Base-by-base conservation (phyloP, 2,329 filamentous ascomycete genomes). In the Calonectria hawksworthii region DNA sequence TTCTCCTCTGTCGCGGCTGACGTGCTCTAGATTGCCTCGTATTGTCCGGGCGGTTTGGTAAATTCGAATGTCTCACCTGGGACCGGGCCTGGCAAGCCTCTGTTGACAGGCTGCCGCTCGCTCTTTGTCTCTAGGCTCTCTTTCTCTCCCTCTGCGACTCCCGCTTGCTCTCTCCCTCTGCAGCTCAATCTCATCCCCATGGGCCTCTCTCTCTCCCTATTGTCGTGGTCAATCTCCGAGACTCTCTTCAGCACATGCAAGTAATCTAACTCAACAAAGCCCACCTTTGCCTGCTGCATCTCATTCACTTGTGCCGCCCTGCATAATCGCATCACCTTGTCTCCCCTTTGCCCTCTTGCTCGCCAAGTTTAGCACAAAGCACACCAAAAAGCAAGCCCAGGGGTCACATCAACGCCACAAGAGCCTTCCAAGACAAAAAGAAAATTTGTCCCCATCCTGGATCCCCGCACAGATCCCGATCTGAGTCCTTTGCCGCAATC, bases 391-490 rank as follows among this genome's bases (percentile, higher is more conserved):
- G 70, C 67, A 73, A 71, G 66, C 41, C 41, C 54, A 28, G 54
- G 54, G 54, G 54, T 59, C 13, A 38, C 32, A 21, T 59, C 64
- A 52, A 50, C 64, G 44, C 64, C 30, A 26, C 28, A 26, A n/a
- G 41, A 52, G 41, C 54, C 32, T 26, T 34, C 41, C 54, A 70
- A 70, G 68, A 70, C 68, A 70, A 56, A 59, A 59, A 38, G 32
- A 59, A 59, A 59, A 34, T 59, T 59, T 66, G 30, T 30, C 34
- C 50, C 34, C 36, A 38, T 34, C 54, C 54, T 34, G 32, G 32
- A 41, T 23, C 38, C 47, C 56, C 47, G 47, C 70, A 68, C 32
- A 76, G 61, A 78, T 76, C 54, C 76, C 70, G 68, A 75, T 75
- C 74, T 74, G 71, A 74, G 67, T 74, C 74, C 47, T 51, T 54